Percentiles rank a stretch among this genome's conserved stretches.
Evolutionary conservation across 345 rosid genomes (phyloP).

Genomic region (Syzygium aqueum): DNA sequence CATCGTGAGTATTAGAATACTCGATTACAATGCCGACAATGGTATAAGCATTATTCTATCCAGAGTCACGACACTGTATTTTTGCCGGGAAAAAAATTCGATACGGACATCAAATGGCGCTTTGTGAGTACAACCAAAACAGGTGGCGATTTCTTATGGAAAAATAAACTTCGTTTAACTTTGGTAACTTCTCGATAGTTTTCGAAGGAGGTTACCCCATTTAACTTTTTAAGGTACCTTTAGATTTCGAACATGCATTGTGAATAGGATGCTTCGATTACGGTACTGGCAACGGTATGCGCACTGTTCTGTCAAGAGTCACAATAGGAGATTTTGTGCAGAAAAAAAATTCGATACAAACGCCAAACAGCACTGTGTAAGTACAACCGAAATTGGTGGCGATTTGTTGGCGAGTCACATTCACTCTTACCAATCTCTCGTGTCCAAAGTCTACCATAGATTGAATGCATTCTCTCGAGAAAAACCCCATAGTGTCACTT

Average conservation of each 20-base stretch:
- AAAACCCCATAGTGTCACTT: not conserved
- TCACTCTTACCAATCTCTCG: not conserved
- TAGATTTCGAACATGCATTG: too few species aligned
- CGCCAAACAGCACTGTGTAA: not conserved
- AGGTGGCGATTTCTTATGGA: not conserved
- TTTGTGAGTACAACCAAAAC: not conserved
- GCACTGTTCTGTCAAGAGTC: too few species aligned
- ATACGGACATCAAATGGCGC: rapidly evolving
- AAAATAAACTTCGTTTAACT: too few species aligned
- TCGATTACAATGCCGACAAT: too few species aligned
- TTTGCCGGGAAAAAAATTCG: rapidly evolving
- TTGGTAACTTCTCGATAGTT: not conserved
- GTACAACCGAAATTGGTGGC: not conserved
- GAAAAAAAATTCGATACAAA: not conserved
- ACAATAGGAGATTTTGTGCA: rapidly evolving
- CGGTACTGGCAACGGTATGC: too few species aligned
- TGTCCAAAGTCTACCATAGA: rapidly evolving
- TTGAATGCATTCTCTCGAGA: not conserved
- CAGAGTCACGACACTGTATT: rapidly evolving
- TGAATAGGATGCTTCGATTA: too few species aligned
- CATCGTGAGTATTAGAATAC: not conserved
- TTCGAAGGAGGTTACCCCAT: not conserved
- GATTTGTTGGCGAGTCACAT: not conserved
- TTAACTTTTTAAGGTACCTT: too few species aligned
- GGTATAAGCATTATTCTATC: not conserved